Conservation (phyloP, 345 rosid species). For the Excoecaria cochinchinensis region DNA sequence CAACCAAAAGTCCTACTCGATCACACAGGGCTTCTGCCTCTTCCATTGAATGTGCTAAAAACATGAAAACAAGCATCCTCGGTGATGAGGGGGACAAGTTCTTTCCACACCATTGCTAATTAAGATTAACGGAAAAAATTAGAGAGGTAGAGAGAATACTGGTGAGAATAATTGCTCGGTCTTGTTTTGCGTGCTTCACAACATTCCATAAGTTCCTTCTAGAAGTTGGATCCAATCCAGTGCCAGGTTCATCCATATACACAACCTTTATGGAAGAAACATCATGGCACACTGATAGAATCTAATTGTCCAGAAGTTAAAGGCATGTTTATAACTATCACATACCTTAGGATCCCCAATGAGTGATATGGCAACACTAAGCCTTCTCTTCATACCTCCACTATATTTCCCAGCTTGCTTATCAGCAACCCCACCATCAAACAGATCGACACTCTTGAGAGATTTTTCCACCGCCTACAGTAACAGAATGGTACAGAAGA, state of each 20-base stretch:
- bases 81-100: background rate
- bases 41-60: constrained; percentile 90
- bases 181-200: constrained; percentile 70
- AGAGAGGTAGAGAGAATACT: constrained; percentile 36
- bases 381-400: constrained; percentile 98
- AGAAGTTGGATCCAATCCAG: constrained; percentile 95
- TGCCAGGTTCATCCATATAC: constrained; percentile 96
- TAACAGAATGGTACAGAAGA: background rate
- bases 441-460: constrained; percentile 68
- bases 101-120: background rate
- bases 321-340: background rate
- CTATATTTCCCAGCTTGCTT: constrained; percentile 87
- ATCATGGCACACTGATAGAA: background rate
- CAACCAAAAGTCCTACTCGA: constrained; percentile 80
- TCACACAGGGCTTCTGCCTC: constrained; percentile 93
- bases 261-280: constrained; percentile 53
- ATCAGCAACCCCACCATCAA: constrained; percentile 79
- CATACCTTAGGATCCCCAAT: constrained; percentile 88
- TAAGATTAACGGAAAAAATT: background rate
- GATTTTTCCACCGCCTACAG: constrained; percentile 89
- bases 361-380: constrained; percentile 95
- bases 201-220: constrained; percentile 83
- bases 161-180: constrained; percentile 80
- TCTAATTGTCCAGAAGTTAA: background rate
- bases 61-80: constrained; percentile 11